Evolutionary conservation across 768 basidiomycete species (phyloP).

Genomic region (Collybia mongolica): DNA sequence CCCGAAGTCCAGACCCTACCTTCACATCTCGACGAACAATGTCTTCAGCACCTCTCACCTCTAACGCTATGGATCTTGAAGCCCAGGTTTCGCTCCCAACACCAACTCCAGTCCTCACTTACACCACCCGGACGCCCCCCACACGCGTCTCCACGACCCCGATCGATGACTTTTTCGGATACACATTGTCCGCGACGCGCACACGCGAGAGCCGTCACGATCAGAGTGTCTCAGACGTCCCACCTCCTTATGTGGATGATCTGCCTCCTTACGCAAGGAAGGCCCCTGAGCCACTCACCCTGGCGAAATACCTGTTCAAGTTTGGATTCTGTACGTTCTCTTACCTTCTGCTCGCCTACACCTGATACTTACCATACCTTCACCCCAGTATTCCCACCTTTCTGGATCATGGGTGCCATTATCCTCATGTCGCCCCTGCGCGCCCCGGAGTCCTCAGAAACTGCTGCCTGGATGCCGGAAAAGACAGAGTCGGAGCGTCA

Average conservation of each 20-base stretch:
- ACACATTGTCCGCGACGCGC: slow-evolving; percentile 28
- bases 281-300: slow-evolving; percentile 46
- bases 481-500: slow-evolving; percentile 52
- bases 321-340: slow-evolving; percentile 57
- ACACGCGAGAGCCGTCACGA: slow-evolving; percentile 43
- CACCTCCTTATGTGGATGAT: slow-evolving; percentile 46
- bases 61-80: slow-evolving; percentile 12
- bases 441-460: slow-evolving; percentile 28
- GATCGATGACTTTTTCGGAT: slow-evolving; percentile 35
- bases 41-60: slow-evolving; percentile 6
- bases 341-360: not conserved
- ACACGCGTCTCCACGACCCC: slow-evolving; percentile 14
- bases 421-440: slow-evolving; percentile 55
- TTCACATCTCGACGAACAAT: slow-evolving; percentile 6
- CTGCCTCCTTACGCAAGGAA: slow-evolving; percentile 35
- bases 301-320: slow-evolving; percentile 61
- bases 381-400: slow-evolving; percentile 54
- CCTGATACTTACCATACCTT: slow-evolving; percentile 5
- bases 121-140: slow-evolving; percentile 17
- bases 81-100: slow-evolving; percentile 11
- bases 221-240: slow-evolving; percentile 28
- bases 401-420: slow-evolving; percentile 59
- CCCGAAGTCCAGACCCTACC: not conserved
- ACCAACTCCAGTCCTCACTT: slow-evolving; percentile 17
- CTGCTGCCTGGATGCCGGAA: slow-evolving; percentile 51